These are phyloP conservation scores for Trichoderma simmonsii DNA, from an alignment of 2,329 filamentous ascomycete genomes.

Conservation along the genomic window DNA sequence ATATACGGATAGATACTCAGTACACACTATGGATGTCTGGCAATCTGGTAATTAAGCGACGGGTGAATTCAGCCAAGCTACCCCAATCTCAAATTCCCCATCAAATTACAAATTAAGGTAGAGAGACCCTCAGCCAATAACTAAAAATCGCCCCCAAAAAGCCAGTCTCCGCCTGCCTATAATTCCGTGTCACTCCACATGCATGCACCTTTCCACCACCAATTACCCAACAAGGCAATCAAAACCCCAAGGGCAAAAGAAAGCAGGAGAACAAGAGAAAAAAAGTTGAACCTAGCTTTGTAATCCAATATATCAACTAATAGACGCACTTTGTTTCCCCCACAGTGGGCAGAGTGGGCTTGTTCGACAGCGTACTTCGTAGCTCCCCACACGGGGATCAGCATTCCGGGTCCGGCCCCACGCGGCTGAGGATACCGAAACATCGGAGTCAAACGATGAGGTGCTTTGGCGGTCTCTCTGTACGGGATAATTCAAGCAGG, in stretches of 20 bases:
- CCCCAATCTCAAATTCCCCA: not conserved
- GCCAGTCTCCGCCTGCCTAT: not conserved
- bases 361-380: not conserved
- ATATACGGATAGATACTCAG: too few relatives aligned
- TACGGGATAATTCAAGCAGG: not conserved
- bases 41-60: not conserved
- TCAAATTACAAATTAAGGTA: not conserved
- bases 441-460: not conserved
- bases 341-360: constrained; percentile 10
- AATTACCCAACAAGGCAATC: not conserved
- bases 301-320: not conserved
- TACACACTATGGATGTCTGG: not conserved
- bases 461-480: not conserved
- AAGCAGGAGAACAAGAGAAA: not conserved
- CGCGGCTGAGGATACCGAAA: not conserved
- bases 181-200: not conserved
- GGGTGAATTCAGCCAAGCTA: not conserved
- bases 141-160: not conserved
- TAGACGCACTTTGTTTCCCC: not conserved
- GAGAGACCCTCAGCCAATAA: not conserved
- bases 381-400: constrained; percentile 6
- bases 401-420: not conserved
- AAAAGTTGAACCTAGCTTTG: not conserved
- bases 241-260: not conserved
- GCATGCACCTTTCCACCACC: not conserved